A percentile compares a stretch with the other conserved stretches of the same genome.
These are phyloP conservation scores for Pontederia crassipes DNA, from an alignment of 176 grass and related monocot genomes.

Conservation along the genomic window DNA sequence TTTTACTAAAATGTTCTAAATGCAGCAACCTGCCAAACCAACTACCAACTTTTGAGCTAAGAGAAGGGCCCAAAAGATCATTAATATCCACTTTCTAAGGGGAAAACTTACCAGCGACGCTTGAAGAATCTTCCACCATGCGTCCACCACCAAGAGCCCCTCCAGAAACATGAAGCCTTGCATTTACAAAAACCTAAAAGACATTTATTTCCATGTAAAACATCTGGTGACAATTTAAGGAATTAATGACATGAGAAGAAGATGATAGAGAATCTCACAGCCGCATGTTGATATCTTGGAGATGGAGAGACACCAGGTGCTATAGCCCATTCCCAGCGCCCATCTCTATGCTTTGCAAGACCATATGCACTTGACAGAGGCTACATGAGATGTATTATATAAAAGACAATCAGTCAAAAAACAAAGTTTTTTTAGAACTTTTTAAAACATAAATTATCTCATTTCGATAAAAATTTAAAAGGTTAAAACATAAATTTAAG, in stretches of 20 bases:
- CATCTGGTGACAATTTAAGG: neutral
- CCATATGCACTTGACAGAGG: constrained; percentile 95
- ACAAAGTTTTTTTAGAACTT: neutral
- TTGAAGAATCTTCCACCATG: constrained; percentile 99
- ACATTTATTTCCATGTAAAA: neutral
- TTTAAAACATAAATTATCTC: too few species aligned
- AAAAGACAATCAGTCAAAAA: neutral
- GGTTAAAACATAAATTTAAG: too few species aligned
- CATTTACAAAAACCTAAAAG: constrained; percentile 94
- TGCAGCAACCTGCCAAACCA: neutral
- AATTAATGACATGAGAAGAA: neutral
- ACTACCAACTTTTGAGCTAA: neutral
- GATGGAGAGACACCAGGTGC: constrained; percentile 98
- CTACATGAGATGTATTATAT: constrained; percentile 32
- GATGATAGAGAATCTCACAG: constrained; percentile 42
- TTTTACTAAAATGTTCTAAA: too few species aligned
- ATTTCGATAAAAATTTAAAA: too few species aligned
- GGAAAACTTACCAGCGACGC: constrained; percentile 69
- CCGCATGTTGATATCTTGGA: constrained; percentile 98
- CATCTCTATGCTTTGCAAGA: constrained; percentile 99
- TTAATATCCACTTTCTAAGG: constrained; percentile 10
- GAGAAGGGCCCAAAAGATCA: constrained; percentile 4
- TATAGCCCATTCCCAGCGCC: constrained; percentile 99
- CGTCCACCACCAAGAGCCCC: constrained; percentile 99
- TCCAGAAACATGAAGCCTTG: constrained; percentile 97